Evolutionary conservation across 78 protist genomes (phyloP).

Genomic region (Dictyostelium firmibasis): DNA sequence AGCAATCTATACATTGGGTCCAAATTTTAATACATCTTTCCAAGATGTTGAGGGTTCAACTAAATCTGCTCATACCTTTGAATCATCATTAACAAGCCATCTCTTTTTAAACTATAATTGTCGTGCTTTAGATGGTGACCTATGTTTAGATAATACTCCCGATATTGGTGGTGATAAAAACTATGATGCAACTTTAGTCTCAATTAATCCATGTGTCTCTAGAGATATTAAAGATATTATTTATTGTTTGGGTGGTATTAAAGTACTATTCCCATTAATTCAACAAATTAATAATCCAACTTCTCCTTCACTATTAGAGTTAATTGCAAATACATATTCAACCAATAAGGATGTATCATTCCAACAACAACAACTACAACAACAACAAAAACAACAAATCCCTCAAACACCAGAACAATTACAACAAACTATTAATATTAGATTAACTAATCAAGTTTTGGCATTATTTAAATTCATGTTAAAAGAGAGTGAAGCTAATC

Average conservation of each 20-base stretch:
- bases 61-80: constrained; percentile 21
- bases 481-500: constrained; percentile 60
- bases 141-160: constrained; percentile 64
- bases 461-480: constrained; percentile 64
- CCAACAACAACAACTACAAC: neutral
- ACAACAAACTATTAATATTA: neutral
- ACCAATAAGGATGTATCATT: no score
- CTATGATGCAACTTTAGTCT: constrained; percentile 49
- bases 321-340: neutral
- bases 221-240: constrained; percentile 74
- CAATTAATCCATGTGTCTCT: constrained; percentile 66
- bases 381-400: neutral
- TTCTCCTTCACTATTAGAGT: neutral
- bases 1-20: constrained; percentile 46
- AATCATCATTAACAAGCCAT: constrained; percentile 21
- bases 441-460: constrained; percentile 40
- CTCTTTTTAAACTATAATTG: constrained; percentile 69
- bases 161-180: constrained; percentile 57
- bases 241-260: constrained; percentile 75
- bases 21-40: constrained; percentile 54
- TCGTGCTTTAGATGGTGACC: constrained; percentile 71
- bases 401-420: neutral
- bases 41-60: constrained; percentile 42
- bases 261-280: constrained; percentile 50
- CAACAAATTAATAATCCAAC: constrained; percentile 34